Percentiles rank a stretch among this genome's conserved stretches.
These are phyloP conservation scores for Hypoxylon rubiginosum DNA, from an alignment of 2,329 filamentous ascomycete species.

Conservation along the genomic window DNA sequence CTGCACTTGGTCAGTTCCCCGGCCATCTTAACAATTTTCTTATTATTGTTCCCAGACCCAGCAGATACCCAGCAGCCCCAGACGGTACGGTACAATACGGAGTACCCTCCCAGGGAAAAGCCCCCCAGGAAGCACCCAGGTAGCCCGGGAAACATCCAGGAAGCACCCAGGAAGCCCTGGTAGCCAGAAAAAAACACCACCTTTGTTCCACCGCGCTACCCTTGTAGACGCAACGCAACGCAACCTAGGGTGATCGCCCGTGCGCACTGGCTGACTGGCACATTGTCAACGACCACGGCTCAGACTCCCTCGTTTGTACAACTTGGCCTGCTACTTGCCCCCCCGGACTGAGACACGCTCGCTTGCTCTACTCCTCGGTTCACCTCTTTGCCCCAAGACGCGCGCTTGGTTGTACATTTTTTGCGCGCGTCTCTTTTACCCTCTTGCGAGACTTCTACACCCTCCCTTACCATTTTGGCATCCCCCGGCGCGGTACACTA, in stretches of 20 bases:
- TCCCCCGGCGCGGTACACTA: slow-evolving; percentile 38
- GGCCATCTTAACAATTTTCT: slow-evolving; percentile 34
- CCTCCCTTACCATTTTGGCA: slow-evolving; percentile 40
- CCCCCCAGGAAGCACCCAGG: slow-evolving; percentile 18
- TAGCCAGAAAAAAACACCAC: slow-evolving; percentile 38
- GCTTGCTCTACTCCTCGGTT: slow-evolving; percentile 47
- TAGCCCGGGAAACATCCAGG: neutral
- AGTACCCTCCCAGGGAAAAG: neutral
- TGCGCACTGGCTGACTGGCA: too few relatives aligned
- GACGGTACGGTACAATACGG: slow-evolving; percentile 18
- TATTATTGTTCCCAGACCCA: slow-evolving; percentile 26
- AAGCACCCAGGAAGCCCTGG: slow-evolving; percentile 39
- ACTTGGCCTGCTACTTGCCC: slow-evolving; percentile 39
- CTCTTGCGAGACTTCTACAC: slow-evolving; percentile 47
- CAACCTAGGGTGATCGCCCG: slow-evolving; percentile 46
- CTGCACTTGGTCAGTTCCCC: too few relatives aligned
- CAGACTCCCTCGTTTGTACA: slow-evolving; percentile 48
- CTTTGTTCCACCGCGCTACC: slow-evolving; percentile 41
- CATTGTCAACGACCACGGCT: slow-evolving; percentile 42
- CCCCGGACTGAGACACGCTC: slow-evolving; percentile 47
- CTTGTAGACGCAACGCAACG: slow-evolving; percentile 47
- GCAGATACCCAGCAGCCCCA: neutral
- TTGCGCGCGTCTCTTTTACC: slow-evolving; percentile 50
- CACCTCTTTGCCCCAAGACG: slow-evolving; percentile 49
- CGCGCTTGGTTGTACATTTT: slow-evolving; percentile 53